Evolutionary conservation across 305 asterid species (phyloP).

Genomic region (Vinca major): DNA sequence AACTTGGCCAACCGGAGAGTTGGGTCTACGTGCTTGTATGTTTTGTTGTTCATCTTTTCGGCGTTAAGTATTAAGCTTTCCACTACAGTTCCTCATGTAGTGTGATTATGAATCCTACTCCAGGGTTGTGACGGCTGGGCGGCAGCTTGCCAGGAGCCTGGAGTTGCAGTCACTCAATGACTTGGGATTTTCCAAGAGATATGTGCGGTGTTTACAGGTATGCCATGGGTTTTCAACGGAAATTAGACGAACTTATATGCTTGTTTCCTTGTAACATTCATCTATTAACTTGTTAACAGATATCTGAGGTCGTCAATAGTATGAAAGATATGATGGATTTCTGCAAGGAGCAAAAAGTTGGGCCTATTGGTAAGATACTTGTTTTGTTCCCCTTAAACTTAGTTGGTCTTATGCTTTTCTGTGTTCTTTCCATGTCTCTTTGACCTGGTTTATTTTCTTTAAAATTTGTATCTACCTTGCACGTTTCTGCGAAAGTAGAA

Average conservation of each 20-base stretch:
- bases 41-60: background rate
- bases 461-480: too few species aligned
- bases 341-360: slow-evolving; percentile 61
- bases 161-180: slow-evolving; percentile 81
- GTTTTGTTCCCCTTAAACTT: background rate
- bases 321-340: slow-evolving; percentile 93
- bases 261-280: slow-evolving; percentile 16
- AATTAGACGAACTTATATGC: background rate
- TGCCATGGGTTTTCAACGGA: slow-evolving; percentile 11
- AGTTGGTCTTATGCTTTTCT: background rate
- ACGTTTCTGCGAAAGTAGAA: background rate
- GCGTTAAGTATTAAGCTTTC: background rate
- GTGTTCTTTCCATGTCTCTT: background rate
- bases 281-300: slow-evolving; percentile 32
- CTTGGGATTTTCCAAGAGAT: slow-evolving; percentile 85
- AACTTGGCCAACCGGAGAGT: background rate
- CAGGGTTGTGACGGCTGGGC: slow-evolving; percentile 84
- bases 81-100: background rate
- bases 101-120: background rate
- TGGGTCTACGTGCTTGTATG: background rate
- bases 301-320: slow-evolving; percentile 94
- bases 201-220: slow-evolving; percentile 86
- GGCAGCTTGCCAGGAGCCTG: slow-evolving; percentile 84
- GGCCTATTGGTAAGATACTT: slow-evolving; percentile 70
- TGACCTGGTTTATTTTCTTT: too few species aligned